phyloP scores from a whole-genome alignment of 176 grass and related monocot genomes.

The Musa troglodytarum region DNA sequence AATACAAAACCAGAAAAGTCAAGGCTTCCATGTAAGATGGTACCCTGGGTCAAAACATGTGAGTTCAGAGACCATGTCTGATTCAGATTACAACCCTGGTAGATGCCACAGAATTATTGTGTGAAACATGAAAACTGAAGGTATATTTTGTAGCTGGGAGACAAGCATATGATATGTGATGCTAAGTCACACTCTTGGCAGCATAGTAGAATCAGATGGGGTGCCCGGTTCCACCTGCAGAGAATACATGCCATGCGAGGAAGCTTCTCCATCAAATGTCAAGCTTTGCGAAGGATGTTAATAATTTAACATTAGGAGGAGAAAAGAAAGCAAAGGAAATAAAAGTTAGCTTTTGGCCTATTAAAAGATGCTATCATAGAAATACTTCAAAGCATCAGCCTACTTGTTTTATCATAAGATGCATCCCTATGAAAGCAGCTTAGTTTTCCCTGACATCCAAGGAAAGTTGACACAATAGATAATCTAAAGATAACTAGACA shows the following conservation, averaged over 20 bases:
- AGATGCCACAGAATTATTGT: background rate
- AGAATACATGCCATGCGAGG: background rate
- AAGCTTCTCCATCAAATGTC: background rate
- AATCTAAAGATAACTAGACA: too few relatives aligned
- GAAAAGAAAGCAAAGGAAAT: background rate
- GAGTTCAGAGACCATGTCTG: background rate
- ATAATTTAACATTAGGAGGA: background rate
- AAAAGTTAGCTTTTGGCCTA: too few relatives aligned
- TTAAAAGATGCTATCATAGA: too few relatives aligned
- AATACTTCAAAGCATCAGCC: too few relatives aligned
- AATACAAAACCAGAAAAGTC: background rate
- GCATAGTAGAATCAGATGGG: slow-evolving; percentile 33
- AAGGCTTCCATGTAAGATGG: background rate
- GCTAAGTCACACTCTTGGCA: slow-evolving; percentile 33
- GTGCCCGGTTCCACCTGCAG: slow-evolving; percentile 38
- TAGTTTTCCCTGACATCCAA: too few relatives aligned
- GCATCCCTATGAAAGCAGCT: too few relatives aligned
- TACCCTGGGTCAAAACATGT: background rate
- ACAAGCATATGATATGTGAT: background rate
- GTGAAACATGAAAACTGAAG: background rate
- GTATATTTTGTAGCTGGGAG: background rate
- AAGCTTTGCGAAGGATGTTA: background rate
- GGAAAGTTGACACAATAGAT: too few relatives aligned
- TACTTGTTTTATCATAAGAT: too few relatives aligned
- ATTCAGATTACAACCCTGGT: background rate